Evolutionary conservation across 1,139 yeast genomes (phyloP), one percentile per base, ranked within the genome.

Genomic region (Lodderomyces metapsilosis): DNA sequence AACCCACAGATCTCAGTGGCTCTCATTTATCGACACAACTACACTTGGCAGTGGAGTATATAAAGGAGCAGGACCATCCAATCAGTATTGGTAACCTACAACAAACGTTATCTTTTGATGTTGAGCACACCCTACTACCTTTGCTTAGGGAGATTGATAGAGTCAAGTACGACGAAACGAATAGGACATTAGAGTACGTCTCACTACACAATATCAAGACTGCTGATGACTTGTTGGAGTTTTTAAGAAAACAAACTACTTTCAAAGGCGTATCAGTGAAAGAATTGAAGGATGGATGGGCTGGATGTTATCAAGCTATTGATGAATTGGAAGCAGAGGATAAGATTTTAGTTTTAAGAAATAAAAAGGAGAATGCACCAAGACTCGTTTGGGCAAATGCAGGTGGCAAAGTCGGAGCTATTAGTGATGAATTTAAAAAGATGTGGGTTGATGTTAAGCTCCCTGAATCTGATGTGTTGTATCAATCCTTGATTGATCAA

Each of bases 271-370:
- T 86, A 2, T 72, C 89, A 0, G 96, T 92, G 23, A 88, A 88
- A 57, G 96, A 91, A 55, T 72, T 94, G 45, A 84, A 83, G 55
- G 99, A 94, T 58, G 98, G 98, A 16, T 94, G 99, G 99, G 78
- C 86, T 39, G 95, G 91, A n/a, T 91, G 96, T 59, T 62, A 84
- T 37, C 80, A 78, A 5, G 86, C 94, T 0, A 80, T 92, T 22
- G 81, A 82, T 38, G 82, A 84, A 52, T 68, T 92, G 36, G 98
- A 92, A 57, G 73, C 75, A 42, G 83, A 84, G 42, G 78, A 84
- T 46, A 84, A 86, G 52, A 81, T 91, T 33, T 71, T 92, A 35
- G 96, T 92, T 3, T 69, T 88, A 51, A 76, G 96, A 43, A 88
- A 95, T 35, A 89, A 91, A 56, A 92, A 94, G 70, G 98, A 92